Evolutionary conservation across 2,329 filamentous ascomycete genomes (phyloP), one percentile per base, ranked within the genome.

Genomic region (Colletotrichum lentis): DNA sequence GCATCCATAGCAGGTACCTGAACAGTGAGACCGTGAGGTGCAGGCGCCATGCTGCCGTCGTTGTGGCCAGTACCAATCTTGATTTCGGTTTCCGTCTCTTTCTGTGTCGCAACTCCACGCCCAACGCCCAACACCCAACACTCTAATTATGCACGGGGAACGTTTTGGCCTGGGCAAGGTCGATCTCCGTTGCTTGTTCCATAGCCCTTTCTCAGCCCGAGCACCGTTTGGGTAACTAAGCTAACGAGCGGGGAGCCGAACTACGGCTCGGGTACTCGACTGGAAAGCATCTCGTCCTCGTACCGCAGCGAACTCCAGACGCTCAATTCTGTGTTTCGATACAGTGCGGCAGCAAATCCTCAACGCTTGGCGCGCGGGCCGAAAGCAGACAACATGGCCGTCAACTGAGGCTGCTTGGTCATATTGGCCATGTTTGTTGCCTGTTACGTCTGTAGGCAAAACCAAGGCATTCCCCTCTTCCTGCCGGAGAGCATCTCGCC

Each of bases 131-230:
- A 65, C 62, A 55, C 14, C 54, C 16, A 55, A 56, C 39, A 46
- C 52, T 62, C 59, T 67, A 54, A 67, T 63, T 31, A 52, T 47
- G 50, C 43, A 24, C 16, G 18, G 31, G 47, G 54, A 16, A 52
- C 61, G 6, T 22, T 60, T 65, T 52, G 62, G 35, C 27, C 27
- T 56, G 60, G 64, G 52, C 59, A 43, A 52, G 35, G 58, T 8
- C 11, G 49, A 61, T 61, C 55, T 43, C 43, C 62, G 41, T 52
- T 61, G 66, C 66, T 68, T 66, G 60, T 67, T 66, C 37, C 50
- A 31, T 7, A 49, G 46, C 31, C 27, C 18, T 24, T 65, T 56
- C 43, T 65, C 47, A 43, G 66, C 49, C 35, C 50, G 65, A 43
- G 35, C 49, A 31, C 55, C 62, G 65, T 41, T 37, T 49, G 35